Evolutionary conservation across 306 rosid species (phyloP).

Genomic region (Crotalaria pallida): DNA sequence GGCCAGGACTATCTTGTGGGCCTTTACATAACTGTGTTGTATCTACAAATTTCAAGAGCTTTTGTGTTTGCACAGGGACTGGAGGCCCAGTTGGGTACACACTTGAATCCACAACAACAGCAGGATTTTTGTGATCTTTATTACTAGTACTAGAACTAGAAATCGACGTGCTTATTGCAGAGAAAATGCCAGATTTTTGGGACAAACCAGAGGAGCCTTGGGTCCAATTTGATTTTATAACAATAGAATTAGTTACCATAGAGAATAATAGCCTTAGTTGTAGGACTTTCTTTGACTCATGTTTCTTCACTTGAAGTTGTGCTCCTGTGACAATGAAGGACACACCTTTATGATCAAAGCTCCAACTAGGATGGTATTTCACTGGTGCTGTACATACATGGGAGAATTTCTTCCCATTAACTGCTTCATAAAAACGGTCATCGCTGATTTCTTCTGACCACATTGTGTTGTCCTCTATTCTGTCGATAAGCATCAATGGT

Average conservation of each 20-base stretch:
- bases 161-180: conserved; percentile 59
- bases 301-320: conserved; percentile 60
- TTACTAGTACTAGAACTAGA: conserved; percentile 54
- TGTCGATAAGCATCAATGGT: conserved; percentile 47
- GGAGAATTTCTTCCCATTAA: conserved; percentile 55
- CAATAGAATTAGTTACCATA: conserved; percentile 37
- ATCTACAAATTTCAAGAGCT: conserved; percentile 69
- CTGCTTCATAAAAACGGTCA: conserved; percentile 50
- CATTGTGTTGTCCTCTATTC: conserved; percentile 34
- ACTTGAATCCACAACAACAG: conserved; percentile 65
- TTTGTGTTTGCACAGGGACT: conserved; percentile 48
- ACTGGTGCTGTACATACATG: conserved; percentile 72
- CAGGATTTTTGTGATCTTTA: conserved; percentile 34
- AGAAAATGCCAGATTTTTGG: conserved; percentile 58
- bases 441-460: conserved; percentile 68
- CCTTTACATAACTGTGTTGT: conserved; percentile 58
- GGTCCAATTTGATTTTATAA: conserved; percentile 59
- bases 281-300: conserved; percentile 54
- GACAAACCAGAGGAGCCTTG: conserved; percentile 43
- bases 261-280: conserved; percentile 71
- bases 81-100: conserved; percentile 87
- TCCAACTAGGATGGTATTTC: conserved; percentile 52
- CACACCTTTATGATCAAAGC: conserved; percentile 10
- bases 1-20: conserved; percentile 79
- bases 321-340: conserved; percentile 82